A percentile compares a stretch with the other conserved stretches of the same genome.
phyloP scores from a whole-genome alignment of 768 basidiomycete genomes.

The Omphalotus guepiniiformis region DNA sequence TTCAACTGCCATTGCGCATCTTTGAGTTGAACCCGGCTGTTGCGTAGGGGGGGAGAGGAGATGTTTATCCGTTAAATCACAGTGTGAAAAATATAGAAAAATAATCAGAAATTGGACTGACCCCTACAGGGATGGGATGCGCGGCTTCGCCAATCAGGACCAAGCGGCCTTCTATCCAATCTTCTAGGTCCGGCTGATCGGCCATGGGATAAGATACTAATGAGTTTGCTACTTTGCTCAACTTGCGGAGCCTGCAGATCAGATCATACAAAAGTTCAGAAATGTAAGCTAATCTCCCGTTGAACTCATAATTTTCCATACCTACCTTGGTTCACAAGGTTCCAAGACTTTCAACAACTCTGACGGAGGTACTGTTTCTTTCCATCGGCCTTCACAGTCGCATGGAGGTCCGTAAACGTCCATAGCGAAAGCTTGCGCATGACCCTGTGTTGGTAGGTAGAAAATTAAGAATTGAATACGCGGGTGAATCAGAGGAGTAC shows the following conservation, averaged over 20 bases:
- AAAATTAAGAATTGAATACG: too few species aligned
- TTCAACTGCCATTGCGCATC: conserved; percentile 50
- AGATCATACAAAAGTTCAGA: conserved; percentile 28
- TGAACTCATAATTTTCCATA: too few species aligned
- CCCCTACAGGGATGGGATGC: conserved; percentile 50
- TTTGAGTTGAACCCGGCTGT: conserved; percentile 49
- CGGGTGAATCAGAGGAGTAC: too few species aligned
- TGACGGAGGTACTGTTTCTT: conserved; percentile 26
- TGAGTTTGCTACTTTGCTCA: too few species aligned
- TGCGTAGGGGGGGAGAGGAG: too few species aligned
- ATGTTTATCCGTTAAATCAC: too few species aligned
- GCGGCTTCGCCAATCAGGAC: conserved; percentile 54
- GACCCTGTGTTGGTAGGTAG: conserved; percentile 30
- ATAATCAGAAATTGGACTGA: too few species aligned
- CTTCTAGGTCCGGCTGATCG: conserved; percentile 37
- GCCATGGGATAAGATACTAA: too few species aligned
- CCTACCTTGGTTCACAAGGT: conserved; percentile 39
- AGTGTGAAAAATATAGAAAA: too few species aligned
- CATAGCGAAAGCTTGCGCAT: conserved; percentile 25
- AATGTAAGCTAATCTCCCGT: too few species aligned
- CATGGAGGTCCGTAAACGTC: conserved; percentile 27
- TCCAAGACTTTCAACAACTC: conserved; percentile 24
- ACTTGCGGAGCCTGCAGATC: conserved; percentile 32
- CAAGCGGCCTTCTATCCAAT: conserved; percentile 47
- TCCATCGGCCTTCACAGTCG: conserved; percentile 23